phyloP scores from a whole-genome alignment of 768 basidiomycete genomes.

The Boletus vermiculosoides region DNA sequence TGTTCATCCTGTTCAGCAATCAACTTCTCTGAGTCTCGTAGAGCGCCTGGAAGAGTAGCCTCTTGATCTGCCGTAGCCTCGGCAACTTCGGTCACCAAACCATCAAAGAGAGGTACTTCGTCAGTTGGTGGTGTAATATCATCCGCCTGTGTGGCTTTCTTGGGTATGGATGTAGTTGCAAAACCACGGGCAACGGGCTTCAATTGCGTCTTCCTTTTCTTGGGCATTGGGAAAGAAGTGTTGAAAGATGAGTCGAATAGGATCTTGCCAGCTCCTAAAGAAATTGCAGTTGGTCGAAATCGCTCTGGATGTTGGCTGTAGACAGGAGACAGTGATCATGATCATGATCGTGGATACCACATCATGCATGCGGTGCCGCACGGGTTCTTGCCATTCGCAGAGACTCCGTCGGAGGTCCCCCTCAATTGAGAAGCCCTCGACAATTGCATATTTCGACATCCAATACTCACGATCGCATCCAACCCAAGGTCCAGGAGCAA shows the following conservation, averaged over 20 bases:
- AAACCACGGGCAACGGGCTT: constrained; percentile 76
- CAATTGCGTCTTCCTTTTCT: constrained; percentile 83
- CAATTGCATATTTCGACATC: background rate
- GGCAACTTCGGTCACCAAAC: constrained; percentile 4
- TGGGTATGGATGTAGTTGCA: constrained; percentile 79
- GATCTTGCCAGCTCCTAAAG: background rate
- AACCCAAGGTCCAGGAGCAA: background rate
- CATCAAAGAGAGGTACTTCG: constrained; percentile 3
- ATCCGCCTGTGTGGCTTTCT: constrained; percentile 51
- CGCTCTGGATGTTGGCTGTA: background rate
- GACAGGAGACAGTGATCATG: background rate
- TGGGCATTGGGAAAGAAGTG: constrained; percentile 49
- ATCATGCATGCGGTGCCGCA: background rate
- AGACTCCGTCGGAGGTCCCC: no score
- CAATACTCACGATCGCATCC: background rate
- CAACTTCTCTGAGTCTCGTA: constrained; percentile 27
- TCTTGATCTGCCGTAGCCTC: constrained; percentile 7
- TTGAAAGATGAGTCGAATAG: background rate
- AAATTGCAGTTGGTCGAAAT: background rate
- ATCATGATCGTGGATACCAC: background rate
- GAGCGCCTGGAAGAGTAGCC: constrained; percentile 2
- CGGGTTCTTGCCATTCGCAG: background rate
- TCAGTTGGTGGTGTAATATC: constrained; percentile 21
- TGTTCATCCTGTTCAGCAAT: constrained; percentile 45
- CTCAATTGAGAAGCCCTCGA: background rate